Conservation (phyloP, 169 alveolate species). For the Toxoplasma gondii region DNA sequence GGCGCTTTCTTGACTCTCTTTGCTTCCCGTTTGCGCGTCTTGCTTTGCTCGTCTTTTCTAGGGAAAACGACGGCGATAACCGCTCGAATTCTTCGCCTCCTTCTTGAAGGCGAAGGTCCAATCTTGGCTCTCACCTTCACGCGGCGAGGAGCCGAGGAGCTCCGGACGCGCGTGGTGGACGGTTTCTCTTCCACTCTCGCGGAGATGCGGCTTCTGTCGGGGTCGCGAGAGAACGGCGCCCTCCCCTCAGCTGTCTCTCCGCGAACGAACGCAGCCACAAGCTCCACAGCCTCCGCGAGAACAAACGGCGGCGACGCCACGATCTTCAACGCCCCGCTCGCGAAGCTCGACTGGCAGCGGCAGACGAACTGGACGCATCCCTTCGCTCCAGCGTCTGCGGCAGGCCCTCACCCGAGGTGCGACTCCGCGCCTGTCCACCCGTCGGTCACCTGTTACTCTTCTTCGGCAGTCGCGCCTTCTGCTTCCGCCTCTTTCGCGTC, state of each 20-base stretch:
- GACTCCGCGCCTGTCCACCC: too few species aligned
- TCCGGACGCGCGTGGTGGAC: slow-evolving; percentile 69
- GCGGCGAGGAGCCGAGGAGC: slow-evolving; percentile 75
- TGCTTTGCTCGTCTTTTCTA: neutral
- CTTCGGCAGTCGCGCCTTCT: too few species aligned
- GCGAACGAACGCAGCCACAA: too few species aligned
- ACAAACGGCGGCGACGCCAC: neutral
- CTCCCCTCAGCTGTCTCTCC: too few species aligned
- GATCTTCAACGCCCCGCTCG: neutral
- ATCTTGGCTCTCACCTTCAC: slow-evolving; percentile 77
- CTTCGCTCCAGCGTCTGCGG: too few species aligned
- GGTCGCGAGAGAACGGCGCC: neutral
- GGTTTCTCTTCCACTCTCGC: slow-evolving; percentile 6
- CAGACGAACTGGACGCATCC: neutral
- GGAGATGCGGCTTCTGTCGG: neutral
- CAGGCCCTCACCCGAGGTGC: too few species aligned
- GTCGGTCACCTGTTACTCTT: too few species aligned
- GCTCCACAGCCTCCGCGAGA: neutral
- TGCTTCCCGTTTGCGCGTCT: neutral
- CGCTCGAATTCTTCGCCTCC: slow-evolving; percentile 78
- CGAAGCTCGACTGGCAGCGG: neutral
- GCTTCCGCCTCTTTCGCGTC: too few species aligned
- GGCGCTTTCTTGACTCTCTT: too few species aligned
- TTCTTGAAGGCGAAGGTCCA: slow-evolving; percentile 70
- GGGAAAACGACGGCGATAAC: slow-evolving; percentile 82